phyloP scores from a whole-genome alignment of 345 rosid genomes.

The Murraya koenigii region DNA sequence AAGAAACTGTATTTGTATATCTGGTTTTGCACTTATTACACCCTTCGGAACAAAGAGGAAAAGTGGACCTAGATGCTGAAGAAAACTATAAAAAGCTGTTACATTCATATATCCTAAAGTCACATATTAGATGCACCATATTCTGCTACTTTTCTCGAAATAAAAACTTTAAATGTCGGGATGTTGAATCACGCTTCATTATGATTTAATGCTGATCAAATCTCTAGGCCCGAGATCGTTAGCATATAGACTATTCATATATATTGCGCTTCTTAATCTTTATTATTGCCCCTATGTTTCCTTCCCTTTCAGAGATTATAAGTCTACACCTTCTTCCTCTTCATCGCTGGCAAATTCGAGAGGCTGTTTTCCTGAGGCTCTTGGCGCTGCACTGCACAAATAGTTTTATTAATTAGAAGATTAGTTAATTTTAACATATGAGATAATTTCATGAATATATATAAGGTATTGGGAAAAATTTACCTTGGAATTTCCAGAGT shows the following conservation, averaged over 20 bases:
- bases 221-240: neutral
- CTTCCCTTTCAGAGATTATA: neutral
- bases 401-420: neutral
- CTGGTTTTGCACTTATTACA: no score
- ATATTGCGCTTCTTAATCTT: neutral
- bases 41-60: neutral
- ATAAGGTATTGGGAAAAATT: neutral
- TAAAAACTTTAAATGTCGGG: neutral
- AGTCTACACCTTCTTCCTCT: neutral
- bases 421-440: neutral
- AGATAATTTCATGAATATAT: neutral
- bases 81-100: neutral
- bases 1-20: no score
- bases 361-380: neutral
- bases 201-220: neutral
- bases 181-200: neutral
- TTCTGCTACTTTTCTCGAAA: neutral
- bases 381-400: neutral
- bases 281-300: neutral
- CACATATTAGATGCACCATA: neutral
- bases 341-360: neutral
- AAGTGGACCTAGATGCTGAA: neutral
- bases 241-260: neutral
- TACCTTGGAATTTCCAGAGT: neutral
- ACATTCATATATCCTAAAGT: neutral